Conservation (phyloP, 2,329 filamentous ascomycete genomes). For the Endoconidiophora polonica region DNA sequence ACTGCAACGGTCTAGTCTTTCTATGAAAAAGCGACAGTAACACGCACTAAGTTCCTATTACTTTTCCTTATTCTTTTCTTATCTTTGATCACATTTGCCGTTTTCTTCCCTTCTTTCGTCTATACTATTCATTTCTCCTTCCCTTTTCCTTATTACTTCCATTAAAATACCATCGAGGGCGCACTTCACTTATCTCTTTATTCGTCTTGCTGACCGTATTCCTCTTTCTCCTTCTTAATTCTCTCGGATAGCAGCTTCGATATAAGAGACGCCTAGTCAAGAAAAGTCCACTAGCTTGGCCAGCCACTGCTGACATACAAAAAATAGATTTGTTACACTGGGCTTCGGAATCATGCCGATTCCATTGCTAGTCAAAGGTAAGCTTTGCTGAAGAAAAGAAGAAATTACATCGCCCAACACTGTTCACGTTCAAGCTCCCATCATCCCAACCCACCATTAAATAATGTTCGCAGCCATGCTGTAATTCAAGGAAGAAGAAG, state of each 20-base stretch:
- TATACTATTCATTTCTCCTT: not conserved
- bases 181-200: not conserved
- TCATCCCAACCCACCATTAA: no score
- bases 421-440: no score
- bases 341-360: conserved; percentile 3
- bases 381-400: not conserved
- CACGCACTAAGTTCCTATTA: not conserved
- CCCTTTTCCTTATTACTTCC: not conserved
- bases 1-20: no score
- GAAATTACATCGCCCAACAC: not conserved
- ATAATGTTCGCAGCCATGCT: no score
- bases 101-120: conserved; percentile 2
- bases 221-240: not conserved
- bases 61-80: not conserved
- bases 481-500: no score
- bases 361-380: conserved; percentile 2
- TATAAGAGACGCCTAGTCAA: no score
- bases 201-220: not conserved
- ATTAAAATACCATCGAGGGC: no score
- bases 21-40: no score
- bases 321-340: not conserved
- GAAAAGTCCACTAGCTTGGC: no score
- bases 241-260: no score
- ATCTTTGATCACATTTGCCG: not conserved
- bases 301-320: not conserved